phyloP scores from a whole-genome alignment of 140 eudicot genomes.

The Anethum foeniculum region DNA sequence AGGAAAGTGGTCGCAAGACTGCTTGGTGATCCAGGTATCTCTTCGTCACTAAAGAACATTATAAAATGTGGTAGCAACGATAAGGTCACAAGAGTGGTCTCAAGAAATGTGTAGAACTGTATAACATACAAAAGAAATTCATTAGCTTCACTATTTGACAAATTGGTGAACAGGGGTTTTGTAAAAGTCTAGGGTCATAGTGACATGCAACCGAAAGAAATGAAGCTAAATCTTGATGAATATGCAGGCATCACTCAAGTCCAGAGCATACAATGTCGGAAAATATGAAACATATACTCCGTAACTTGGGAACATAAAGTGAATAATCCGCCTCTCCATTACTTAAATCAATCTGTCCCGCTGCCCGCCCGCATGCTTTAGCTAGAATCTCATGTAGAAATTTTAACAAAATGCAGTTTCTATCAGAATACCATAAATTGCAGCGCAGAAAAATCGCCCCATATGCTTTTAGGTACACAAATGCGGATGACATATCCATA shows the following conservation, averaged over 20 bases:
- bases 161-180: neutral
- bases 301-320: neutral
- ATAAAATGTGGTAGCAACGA: conserved; percentile 75
- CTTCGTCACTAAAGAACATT: conserved; percentile 85
- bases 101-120: conserved; percentile 96
- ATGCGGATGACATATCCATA: neutral
- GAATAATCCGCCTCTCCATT: neutral
- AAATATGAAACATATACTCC: neutral
- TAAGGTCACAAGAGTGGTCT: conserved; percentile 71
- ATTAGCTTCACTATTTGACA: neutral
- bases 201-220: neutral
- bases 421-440: neutral
- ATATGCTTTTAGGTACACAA: conserved; percentile 2
- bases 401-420: neutral
- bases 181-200: neutral
- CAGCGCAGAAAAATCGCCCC: neutral
- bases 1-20: conserved; percentile 93
- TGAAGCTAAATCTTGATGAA: neutral
- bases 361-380: neutral
- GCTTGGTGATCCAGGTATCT: conserved; percentile 93
- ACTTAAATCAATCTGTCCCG: neutral
- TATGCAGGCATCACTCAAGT: neutral
- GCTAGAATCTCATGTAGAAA: neutral
- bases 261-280: neutral
- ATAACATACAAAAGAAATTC: conserved; percentile 17